A percentile compares a stretch with the other conserved stretches of the same genome.
Evolutionary conservation across 345 rosid genomes (phyloP).

Genomic region (Geranium rotundifolium): DNA sequence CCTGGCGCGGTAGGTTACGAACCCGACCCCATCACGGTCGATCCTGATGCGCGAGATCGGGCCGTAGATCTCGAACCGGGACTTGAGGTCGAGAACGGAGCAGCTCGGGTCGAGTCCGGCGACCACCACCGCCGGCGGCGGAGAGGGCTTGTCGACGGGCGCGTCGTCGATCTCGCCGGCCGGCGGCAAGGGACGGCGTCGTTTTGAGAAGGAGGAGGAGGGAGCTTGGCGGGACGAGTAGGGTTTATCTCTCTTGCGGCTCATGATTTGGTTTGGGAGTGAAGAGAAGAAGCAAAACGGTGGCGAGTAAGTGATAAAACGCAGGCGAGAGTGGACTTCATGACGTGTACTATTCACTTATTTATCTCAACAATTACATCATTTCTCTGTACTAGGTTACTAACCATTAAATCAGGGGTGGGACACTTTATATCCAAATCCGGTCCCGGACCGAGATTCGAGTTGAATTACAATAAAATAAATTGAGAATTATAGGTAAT

Average conservation of each 20-base stretch:
- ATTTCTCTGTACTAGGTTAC: too few species aligned
- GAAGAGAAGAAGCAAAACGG: too few species aligned
- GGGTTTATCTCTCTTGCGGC: slow-evolving; percentile 52
- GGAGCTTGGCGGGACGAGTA: slow-evolving; percentile 30
- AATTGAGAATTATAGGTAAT: too few species aligned
- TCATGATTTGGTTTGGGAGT: slow-evolving; percentile 12
- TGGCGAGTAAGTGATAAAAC: too few species aligned
- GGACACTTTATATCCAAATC: too few species aligned
- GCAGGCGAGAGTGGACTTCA: too few species aligned
- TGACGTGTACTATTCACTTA: too few species aligned
- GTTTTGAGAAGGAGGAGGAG: slow-evolving; percentile 34
- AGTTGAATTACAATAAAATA: too few species aligned
- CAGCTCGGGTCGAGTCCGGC: slow-evolving; percentile 46
- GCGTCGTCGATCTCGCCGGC: slow-evolving; percentile 19
- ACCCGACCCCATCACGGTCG: slow-evolving; percentile 51
- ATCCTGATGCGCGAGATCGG: slow-evolving; percentile 75
- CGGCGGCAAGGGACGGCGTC: slow-evolving; percentile 46
- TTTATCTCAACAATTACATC: too few species aligned
- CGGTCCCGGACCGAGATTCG: too few species aligned
- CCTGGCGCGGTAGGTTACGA: slow-evolving; percentile 45
- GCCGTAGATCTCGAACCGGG: slow-evolving; percentile 91
- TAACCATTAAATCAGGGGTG: too few species aligned
- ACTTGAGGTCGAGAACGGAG: slow-evolving; percentile 86
- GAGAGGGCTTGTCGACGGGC: slow-evolving; percentile 28
- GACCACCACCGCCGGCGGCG: slow-evolving; percentile 57